Evolutionary conservation across 2,329 filamentous ascomycete species (phyloP).

Genomic region (Tolypocladium paradoxum): DNA sequence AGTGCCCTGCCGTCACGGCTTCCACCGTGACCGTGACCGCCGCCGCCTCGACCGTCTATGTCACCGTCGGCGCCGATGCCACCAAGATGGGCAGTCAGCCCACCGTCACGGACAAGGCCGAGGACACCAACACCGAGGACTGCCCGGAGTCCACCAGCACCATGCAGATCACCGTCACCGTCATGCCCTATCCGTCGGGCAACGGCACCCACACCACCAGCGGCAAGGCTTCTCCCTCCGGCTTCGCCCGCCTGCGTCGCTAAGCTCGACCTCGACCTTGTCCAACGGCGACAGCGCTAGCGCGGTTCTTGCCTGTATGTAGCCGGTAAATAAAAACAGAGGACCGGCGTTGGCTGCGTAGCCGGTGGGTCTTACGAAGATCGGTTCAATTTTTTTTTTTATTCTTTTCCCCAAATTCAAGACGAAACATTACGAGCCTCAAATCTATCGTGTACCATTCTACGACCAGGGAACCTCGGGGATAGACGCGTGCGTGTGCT

Average conservation of each 20-base stretch:
- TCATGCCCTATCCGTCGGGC: conserved; percentile 30
- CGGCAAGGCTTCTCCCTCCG: conserved; percentile 23
- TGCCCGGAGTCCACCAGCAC: conserved; percentile 14
- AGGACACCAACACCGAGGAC: conserved; percentile 9
- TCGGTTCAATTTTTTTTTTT: neutral
- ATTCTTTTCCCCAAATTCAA: too few species aligned
- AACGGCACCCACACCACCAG: conserved; percentile 24
- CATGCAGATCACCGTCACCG: conserved; percentile 21
- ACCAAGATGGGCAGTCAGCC: conserved; percentile 11
- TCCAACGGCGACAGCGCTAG: neutral
- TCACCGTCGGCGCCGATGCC: conserved; percentile 17
- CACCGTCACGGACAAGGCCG: conserved; percentile 9
- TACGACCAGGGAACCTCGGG: neutral
- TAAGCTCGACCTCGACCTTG: conserved; percentile 11
- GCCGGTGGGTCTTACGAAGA: neutral
- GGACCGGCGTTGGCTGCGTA: neutral
- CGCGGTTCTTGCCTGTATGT: neutral
- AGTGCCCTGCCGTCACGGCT: conserved; percentile 4
- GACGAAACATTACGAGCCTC: neutral
- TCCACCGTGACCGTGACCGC: conserved; percentile 18
- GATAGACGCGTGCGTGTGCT: neutral
- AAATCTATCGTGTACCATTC: neutral
- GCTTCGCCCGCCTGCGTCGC: conserved; percentile 22
- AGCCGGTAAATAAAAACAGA: neutral
- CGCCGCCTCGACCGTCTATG: conserved; percentile 24